Percentiles rank a stretch among this genome's conserved stretches.
phyloP scores from a whole-genome alignment of 148 eudicot genomes.

The Rhododendron williamsianum region DNA sequence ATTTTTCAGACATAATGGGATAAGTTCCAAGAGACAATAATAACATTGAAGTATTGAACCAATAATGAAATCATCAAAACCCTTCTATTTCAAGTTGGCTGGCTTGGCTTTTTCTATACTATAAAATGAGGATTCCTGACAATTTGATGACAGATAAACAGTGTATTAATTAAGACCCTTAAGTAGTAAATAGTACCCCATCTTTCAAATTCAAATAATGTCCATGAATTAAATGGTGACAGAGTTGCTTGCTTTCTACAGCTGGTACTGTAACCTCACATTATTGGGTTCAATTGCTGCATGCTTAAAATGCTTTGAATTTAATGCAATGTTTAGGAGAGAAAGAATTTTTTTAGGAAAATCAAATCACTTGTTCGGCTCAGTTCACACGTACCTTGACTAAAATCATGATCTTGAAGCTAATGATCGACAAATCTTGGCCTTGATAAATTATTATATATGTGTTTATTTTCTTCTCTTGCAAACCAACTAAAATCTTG shows the following conservation, averaged over 20 bases:
- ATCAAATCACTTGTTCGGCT: no score
- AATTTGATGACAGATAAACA: neutral
- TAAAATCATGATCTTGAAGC: neutral
- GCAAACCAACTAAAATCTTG: neutral
- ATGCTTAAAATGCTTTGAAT: neutral
- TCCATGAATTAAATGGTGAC: neutral
- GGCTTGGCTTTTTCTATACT: neutral
- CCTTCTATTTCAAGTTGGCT: neutral
- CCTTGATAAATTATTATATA: no score
- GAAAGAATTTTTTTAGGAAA: neutral
- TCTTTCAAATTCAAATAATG: neutral
- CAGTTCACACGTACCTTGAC: no score
- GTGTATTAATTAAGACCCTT: neutral
- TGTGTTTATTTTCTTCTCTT: neutral
- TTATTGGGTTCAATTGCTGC: neutral
- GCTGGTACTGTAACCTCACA: neutral
- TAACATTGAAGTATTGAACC: neutral
- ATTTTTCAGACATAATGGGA: neutral
- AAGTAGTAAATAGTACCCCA: neutral
- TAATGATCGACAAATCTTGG: no score
- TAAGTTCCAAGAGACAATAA: neutral
- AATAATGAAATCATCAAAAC: neutral
- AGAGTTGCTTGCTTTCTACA: conserved; percentile 2
- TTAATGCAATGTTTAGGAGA: neutral
- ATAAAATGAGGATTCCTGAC: neutral